Percentiles rank a stretch among this genome's conserved stretches.
These are phyloP conservation scores for Malassezia furfur DNA, from an alignment of 1,284 basidiomycete species.

Conservation along the genomic window DNA sequence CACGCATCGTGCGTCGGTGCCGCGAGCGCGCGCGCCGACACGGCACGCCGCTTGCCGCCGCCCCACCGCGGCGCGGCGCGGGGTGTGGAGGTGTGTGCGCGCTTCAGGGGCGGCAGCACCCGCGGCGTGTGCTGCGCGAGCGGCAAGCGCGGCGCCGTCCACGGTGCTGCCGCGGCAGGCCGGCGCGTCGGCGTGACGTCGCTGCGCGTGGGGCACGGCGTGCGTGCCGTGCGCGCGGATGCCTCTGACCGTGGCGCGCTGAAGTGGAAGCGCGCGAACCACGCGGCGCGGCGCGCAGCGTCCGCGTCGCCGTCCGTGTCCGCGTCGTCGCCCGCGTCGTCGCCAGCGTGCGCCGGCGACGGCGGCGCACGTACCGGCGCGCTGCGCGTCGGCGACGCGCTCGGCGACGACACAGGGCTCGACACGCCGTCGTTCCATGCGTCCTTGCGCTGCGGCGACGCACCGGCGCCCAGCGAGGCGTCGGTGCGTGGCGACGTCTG, in stretches of 20 bases:
- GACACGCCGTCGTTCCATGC: slow-evolving; percentile 1
- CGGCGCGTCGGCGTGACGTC: not conserved
- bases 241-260: not conserved
- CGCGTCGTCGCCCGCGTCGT: not conserved
- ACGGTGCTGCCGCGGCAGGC: not conserved
- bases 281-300: slow-evolving; percentile 1
- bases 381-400: not conserved
- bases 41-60: no score
- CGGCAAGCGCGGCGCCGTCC: slow-evolving; percentile 3
- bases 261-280: slow-evolving; percentile 1
- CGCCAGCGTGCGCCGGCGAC: not conserved
- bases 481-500: not conserved
- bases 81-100: no score
- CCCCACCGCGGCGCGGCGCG: no score
- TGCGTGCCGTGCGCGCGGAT: not conserved
- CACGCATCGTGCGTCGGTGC: no score
- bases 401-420: slow-evolving; percentile 15
- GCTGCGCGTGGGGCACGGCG: not conserved
- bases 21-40: not conserved
- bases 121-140: slow-evolving; percentile 1
- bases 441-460: not conserved
- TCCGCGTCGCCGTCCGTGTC: slow-evolving; percentile 1
- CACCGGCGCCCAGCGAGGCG: no score
- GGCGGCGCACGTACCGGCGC: no score
- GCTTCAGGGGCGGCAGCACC: no score